phyloP scores from a whole-genome alignment of 2,329 filamentous ascomycete genomes.

The Lasiodiplodia citricola region DNA sequence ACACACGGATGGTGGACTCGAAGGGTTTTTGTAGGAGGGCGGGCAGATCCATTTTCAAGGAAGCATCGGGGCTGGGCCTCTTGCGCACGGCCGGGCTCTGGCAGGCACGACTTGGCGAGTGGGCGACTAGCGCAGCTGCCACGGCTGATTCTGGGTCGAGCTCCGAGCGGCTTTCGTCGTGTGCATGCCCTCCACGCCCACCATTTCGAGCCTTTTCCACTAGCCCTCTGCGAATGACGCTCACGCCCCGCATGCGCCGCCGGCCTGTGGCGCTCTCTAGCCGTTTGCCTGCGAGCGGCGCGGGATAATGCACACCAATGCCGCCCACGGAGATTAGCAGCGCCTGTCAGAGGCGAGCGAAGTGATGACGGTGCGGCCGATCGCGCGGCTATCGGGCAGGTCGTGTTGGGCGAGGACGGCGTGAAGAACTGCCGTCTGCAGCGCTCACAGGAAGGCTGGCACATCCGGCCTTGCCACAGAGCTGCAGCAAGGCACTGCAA shows the following conservation, averaged over 20 bases:
- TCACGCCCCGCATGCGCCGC: conserved; percentile 17
- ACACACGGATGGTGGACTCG: conserved; percentile 18
- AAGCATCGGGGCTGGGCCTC: conserved; percentile 17
- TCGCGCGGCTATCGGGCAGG: conserved; percentile 3
- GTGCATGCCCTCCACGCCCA: conserved; percentile 7
- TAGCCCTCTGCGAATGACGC: conserved; percentile 16
- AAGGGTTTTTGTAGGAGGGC: conserved; percentile 26
- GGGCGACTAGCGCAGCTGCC: neutral
- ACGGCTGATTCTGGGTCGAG: neutral
- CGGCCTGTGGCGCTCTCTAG: conserved; percentile 19
- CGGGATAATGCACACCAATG: conserved; percentile 3
- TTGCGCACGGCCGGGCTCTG: neutral
- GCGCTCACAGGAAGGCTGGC: neutral
- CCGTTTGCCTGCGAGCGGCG: conserved; percentile 1
- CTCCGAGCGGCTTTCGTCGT: conserved; percentile 5
- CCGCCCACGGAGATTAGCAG: conserved; percentile 14
- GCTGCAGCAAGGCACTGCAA: neutral
- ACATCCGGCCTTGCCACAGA: neutral
- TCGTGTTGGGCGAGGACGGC: neutral
- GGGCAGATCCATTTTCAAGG: conserved; percentile 25
- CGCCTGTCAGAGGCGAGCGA: conserved; percentile 7
- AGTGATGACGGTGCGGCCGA: neutral
- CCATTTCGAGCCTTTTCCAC: conserved; percentile 16
- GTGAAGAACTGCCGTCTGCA: conserved; percentile 2
- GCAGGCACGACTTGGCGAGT: conserved; percentile 19